Conservation (phyloP, 2,329 filamentous ascomycete species). For the Curvularia sp. region DNA sequence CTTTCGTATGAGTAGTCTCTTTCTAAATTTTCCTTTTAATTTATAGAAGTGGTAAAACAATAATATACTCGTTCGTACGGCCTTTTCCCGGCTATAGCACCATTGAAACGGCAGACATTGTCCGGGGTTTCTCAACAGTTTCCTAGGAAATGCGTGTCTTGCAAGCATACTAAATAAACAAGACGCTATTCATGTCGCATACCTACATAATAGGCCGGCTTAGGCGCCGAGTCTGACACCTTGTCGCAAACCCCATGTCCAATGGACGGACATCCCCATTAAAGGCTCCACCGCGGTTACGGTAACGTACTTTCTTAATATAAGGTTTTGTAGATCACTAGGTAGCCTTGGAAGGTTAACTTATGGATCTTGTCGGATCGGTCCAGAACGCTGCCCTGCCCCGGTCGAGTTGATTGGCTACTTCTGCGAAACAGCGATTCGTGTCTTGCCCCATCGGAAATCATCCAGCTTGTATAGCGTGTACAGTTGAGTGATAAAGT, state of each 20-base stretch:
- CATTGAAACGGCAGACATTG: not conserved
- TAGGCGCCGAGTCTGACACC: not conserved
- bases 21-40: too few relatives aligned
- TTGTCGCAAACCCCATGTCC: not conserved
- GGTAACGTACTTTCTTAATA: not conserved
- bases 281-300: not conserved
- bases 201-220: not conserved
- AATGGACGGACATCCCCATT: not conserved
- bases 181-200: not conserved
- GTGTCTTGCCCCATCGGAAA: slow-evolving; percentile 16
- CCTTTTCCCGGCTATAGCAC: not conserved
- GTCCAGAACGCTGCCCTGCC: not conserved
- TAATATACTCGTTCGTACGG: too few relatives aligned
- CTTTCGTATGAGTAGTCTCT: too few relatives aligned
- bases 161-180: not conserved
- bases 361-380: too few relatives aligned
- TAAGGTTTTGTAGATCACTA: not conserved
- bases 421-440: slow-evolving; percentile 2
- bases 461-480: slow-evolving; percentile 11
- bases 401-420: not conserved
- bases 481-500: slow-evolving; percentile 9
- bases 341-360: too few relatives aligned
- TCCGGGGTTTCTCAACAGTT: not conserved
- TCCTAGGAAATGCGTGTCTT: not conserved
- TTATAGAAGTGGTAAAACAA: too few relatives aligned